phyloP scores from a whole-genome alignment of 2,329 filamentous ascomycete species.

The Hypoxylon sp. region DNA sequence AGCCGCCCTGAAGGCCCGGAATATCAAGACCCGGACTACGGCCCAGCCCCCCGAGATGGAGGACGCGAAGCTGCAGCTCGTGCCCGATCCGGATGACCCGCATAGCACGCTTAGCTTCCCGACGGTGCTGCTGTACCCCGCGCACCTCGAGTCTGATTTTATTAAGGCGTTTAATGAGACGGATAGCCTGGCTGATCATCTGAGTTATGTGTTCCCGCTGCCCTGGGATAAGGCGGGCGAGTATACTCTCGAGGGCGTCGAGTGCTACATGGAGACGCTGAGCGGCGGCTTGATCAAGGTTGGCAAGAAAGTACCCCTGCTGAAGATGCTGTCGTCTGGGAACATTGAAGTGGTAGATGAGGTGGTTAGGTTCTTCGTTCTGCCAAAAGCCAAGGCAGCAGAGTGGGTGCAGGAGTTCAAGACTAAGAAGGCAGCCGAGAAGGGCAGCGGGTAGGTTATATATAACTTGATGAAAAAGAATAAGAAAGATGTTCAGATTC shows the following conservation, averaged over 20 bases:
- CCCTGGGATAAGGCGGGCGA: constrained; percentile 83
- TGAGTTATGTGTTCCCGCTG: constrained; percentile 87
- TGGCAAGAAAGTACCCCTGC: constrained; percentile 84
- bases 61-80: constrained; percentile 80
- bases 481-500: constrained; percentile 6
- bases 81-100: constrained; percentile 80
- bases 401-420: constrained; percentile 91
- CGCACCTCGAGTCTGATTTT: constrained; percentile 87
- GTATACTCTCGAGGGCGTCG: constrained; percentile 77
- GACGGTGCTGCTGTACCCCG: constrained; percentile 86
- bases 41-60: constrained; percentile 86
- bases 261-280: constrained; percentile 90
- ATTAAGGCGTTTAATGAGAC: constrained; percentile 88
- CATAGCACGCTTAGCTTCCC: constrained; percentile 82
- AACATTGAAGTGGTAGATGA: constrained; percentile 91
- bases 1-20: constrained; percentile 77
- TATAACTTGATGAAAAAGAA: constrained; percentile 23
- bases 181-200: constrained; percentile 80
- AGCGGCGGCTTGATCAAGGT: constrained; percentile 88
- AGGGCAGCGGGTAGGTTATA: constrained; percentile 48
- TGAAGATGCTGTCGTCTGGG: constrained; percentile 80
- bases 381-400: constrained; percentile 78
- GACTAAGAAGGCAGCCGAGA: constrained; percentile 73
- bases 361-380: constrained; percentile 83
- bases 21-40: constrained; percentile 77